These are phyloP conservation scores for Scenedesmus sp. DNA, from an alignment of 163 green algal genomes.

Conservation along the genomic window DNA sequence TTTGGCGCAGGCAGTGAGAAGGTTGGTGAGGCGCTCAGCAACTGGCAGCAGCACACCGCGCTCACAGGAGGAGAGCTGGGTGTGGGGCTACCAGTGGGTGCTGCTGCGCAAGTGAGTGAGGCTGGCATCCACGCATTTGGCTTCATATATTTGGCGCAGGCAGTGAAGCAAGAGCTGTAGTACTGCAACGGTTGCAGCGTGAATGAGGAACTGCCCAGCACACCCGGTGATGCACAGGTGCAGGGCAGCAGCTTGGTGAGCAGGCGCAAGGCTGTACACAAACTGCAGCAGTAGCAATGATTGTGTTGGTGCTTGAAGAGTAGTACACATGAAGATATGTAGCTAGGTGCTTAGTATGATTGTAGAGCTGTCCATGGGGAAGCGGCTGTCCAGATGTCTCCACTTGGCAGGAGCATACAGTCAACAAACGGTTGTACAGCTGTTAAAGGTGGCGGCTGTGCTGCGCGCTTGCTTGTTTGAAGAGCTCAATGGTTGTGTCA, in stretches of 20 bases:
- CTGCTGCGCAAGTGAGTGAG: conserved; percentile 29
- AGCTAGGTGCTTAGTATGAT: neutral
- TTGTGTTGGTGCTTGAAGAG: neutral
- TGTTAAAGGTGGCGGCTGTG: neutral
- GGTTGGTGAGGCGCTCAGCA: conserved; percentile 36
- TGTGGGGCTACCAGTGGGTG: conserved; percentile 43
- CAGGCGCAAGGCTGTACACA: neutral
- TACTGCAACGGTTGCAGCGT: neutral
- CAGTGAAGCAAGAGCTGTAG: conserved; percentile 38
- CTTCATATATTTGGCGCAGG: conserved; percentile 13
- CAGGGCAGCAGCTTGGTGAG: neutral
- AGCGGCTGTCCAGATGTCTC: neutral
- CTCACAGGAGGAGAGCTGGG: conserved; percentile 17
- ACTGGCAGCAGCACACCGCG: conserved; percentile 2
- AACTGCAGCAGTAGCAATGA: neutral
- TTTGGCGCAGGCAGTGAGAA: neutral
- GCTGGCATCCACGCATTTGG: conserved; percentile 42
- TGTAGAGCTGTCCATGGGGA: neutral
- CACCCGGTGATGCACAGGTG: neutral
- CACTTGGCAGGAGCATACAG: neutral
- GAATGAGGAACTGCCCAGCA: too few relatives aligned
- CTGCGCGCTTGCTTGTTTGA: too few relatives aligned
- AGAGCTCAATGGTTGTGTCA: too few relatives aligned
- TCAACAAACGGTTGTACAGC: neutral
- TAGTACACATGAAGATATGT: neutral